These are phyloP conservation scores for Boletus hoseneyae DNA, from an alignment of 1,284 basidiomycete genomes.

Conservation along the genomic window DNA sequence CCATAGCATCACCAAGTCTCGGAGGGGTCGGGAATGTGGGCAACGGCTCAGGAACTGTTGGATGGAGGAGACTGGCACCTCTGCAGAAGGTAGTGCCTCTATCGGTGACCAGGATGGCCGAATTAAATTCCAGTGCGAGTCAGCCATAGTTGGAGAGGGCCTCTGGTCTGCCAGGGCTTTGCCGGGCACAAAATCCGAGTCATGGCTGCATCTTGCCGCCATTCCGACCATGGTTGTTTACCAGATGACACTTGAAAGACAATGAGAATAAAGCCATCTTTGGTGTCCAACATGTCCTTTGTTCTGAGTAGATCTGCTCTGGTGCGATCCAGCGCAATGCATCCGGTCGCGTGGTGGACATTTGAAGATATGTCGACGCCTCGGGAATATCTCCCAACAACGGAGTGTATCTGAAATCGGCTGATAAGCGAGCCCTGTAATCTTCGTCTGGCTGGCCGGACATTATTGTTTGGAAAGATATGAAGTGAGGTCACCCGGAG, in stretches of 20 bases:
- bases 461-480: slow-evolving; percentile 4
- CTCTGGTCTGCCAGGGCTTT: slow-evolving; percentile 6
- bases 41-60: background rate
- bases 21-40: background rate
- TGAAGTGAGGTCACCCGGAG: no score
- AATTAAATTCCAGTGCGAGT: slow-evolving; percentile 6
- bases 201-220: background rate
- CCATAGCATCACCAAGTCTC: background rate
- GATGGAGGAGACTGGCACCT: background rate
- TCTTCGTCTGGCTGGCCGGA: slow-evolving; percentile 17
- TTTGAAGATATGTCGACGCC: slow-evolving; percentile 7
- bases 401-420: slow-evolving; percentile 4
- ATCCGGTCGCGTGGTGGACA: slow-evolving; percentile 5
- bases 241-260: slow-evolving; percentile 9
- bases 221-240: background rate
- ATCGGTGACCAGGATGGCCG: slow-evolving; percentile 3
- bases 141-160: slow-evolving; percentile 1
- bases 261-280: background rate
- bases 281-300: background rate
- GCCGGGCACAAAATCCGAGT: no score
- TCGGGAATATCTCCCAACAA: slow-evolving; percentile 2
- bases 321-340: slow-evolving; percentile 11
- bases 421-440: no score
- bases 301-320: background rate
- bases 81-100: background rate